A percentile compares a stretch with the other conserved stretches of the same genome.
Conservation (phyloP, 306 rosid species). For the Quercus variabilis region DNA sequence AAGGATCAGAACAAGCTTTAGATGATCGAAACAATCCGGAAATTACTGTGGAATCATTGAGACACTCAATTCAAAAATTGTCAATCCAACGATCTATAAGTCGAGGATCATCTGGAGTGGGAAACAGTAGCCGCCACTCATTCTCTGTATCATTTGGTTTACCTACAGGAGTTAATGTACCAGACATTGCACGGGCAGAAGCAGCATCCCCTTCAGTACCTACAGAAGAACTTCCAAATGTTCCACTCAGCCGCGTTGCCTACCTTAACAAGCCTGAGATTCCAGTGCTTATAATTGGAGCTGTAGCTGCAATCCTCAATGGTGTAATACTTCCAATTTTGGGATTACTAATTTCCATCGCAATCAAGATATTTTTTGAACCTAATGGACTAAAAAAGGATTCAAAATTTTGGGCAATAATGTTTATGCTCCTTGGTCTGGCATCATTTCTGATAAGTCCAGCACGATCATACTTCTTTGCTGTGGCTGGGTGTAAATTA, state of each 20-base stretch:
- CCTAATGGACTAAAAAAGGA: background rate
- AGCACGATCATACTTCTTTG: slow-evolving; percentile 42
- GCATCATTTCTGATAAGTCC: slow-evolving; percentile 35
- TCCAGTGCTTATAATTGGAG: too few species aligned
- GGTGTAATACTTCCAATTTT: background rate
- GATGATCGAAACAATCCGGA: slow-evolving; percentile 1
- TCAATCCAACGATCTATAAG: slow-evolving; percentile 22
- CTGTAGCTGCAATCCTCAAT: background rate
- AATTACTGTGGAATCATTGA: background rate
- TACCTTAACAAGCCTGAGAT: too few species aligned
- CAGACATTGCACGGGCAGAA: background rate
- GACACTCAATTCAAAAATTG: slow-evolving; percentile 14
- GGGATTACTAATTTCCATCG: background rate
- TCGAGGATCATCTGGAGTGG: slow-evolving; percentile 12
- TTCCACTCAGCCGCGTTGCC: too few species aligned
- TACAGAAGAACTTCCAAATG: too few species aligned
- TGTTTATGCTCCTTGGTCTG: slow-evolving; percentile 37
- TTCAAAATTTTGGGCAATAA: slow-evolving; percentile 11
- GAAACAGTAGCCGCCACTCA: background rate
- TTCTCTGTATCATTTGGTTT: slow-evolving; percentile 2
- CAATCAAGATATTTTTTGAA: background rate
- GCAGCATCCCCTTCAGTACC: too few species aligned
- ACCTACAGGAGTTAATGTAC: background rate
- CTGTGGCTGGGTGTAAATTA: slow-evolving; percentile 51
- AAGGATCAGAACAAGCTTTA: background rate